Base-by-base conservation (phyloP, 2,329 filamentous ascomycete species). In the Fusarium setosum region DNA sequence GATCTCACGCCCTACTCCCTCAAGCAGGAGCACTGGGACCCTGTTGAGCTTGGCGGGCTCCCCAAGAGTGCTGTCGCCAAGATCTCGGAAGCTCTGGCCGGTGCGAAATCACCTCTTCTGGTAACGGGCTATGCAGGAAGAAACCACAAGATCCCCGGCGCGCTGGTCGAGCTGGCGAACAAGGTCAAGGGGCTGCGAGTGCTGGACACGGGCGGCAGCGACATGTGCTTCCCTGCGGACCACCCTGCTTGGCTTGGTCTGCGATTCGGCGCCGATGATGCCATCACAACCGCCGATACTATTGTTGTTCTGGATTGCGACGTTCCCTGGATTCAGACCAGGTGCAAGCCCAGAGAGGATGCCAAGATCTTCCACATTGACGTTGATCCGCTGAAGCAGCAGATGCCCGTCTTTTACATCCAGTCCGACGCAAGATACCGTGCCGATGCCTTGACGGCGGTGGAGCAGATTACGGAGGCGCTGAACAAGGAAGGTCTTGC, bases 251-350 rank as follows among this genome's bases (percentile, higher is more conserved):
- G 87, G 80, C 74, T 93, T 12, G 90, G 94, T 3, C 76, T 96
- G 50, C 85, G 89, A 40, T 96, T 90, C 70, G 93, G 93, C 4
- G 83, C 86, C 4, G 91, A 97, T 50, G 88, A 92, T 3, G 83
- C 84, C 38, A 92, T 97, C 74, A 86, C 84, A 59, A 88, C 88
- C 0, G 93, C 94, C 1, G 95, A 97, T 75, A 87, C 93, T 11
- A 96, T 97, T 59, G 68, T 97, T 1, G 90, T 97, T 3, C 74
- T 97, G 21, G 92, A 97, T 76, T 96, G 93, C 65, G 94, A 97
- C 73, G 93, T 97, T 0, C 94, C 94, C 0, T 97, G 94, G 93
- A 94, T 97, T 55, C 89, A 90, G n/a, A 96, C 93, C 0, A 88
- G 88, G 15, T 88, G 86, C 76, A 82, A 82, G 65, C 88, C 88